phyloP scores from a whole-genome alignment of 805 yeast species.

The Candida michaelii region DNA sequence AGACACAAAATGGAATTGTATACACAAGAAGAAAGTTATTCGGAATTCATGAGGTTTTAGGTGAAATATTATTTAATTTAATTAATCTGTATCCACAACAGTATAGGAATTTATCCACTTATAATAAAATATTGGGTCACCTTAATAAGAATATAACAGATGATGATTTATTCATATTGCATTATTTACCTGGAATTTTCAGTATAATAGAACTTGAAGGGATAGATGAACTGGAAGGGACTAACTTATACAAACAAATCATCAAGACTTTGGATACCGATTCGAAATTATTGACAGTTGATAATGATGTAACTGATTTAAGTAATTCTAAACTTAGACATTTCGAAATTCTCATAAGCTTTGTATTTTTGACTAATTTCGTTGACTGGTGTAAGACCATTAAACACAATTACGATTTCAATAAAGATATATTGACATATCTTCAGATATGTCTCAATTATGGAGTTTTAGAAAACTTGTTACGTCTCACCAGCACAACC shows the following conservation, averaged over 20 bases:
- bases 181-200: constrained; percentile 62
- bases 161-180: constrained; percentile 64
- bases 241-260: constrained; percentile 40
- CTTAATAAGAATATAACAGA: constrained; percentile 46
- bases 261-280: constrained; percentile 28
- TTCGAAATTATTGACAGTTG: constrained; percentile 18
- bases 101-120: constrained; percentile 31
- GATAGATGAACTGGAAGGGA: constrained; percentile 17
- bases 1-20: constrained; percentile 39
- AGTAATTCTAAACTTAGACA: constrained; percentile 31
- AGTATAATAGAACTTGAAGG: constrained; percentile 45
- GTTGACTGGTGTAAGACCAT: constrained; percentile 65
- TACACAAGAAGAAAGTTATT: constrained; percentile 64
- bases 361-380: constrained; percentile 55
- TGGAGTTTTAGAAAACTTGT: constrained; percentile 71
- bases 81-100: constrained; percentile 36
- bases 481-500: constrained; percentile 62
- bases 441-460: constrained; percentile 56
- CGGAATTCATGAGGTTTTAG: constrained; percentile 67
- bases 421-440: constrained; percentile 55
- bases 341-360: constrained; percentile 44
- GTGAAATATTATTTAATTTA: constrained; percentile 61
- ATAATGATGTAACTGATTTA: constrained; percentile 25
- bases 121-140: constrained; percentile 43
- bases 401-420: constrained; percentile 52